phyloP scores from a whole-genome alignment of 2,329 filamentous ascomycete species.

The Trichoderma sp. region DNA sequence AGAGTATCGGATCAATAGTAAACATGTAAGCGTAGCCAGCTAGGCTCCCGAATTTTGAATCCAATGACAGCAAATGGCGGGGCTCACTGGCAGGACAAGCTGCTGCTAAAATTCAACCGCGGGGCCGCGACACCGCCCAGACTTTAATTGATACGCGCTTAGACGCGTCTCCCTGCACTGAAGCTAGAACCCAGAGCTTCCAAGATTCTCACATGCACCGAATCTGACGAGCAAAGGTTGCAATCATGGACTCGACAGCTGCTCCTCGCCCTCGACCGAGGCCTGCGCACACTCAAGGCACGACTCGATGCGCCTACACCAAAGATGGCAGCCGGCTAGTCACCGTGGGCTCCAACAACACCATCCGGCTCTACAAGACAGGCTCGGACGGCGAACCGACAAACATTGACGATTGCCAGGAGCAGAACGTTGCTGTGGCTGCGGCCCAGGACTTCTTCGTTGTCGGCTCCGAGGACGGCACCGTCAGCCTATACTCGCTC shows the following conservation, averaged over 20 bases:
- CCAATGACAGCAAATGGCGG: neutral
- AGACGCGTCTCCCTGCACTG: conserved; percentile 38
- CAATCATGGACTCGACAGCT: conserved; percentile 35
- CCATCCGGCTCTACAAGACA: conserved; percentile 87
- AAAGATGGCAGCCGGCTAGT: conserved; percentile 82
- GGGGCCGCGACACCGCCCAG: conserved; percentile 30
- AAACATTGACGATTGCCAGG: conserved; percentile 87
- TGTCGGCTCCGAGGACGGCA: conserved; percentile 88
- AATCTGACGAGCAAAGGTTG: neutral
- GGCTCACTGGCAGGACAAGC: neutral
- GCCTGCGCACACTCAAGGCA: conserved; percentile 78
- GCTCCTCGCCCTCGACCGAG: conserved; percentile 56
- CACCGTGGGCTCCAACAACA: conserved; percentile 90
- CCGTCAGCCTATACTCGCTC: conserved; percentile 91
- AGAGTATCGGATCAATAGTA: neutral
- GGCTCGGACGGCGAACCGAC: conserved; percentile 88
- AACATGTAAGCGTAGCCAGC: neutral
- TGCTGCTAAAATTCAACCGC: conserved; percentile 22
- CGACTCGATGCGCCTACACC: conserved; percentile 85
- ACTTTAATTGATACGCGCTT: conserved; percentile 39
- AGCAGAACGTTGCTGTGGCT: conserved; percentile 78
- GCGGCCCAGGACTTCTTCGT: conserved; percentile 80
- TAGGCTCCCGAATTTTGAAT: conserved; percentile 2
- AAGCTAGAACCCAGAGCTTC: neutral
- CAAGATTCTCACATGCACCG: neutral